Evolutionary conservation across 2,329 filamentous ascomycete genomes (phyloP).

Genomic region (Anisogramma anomala): DNA sequence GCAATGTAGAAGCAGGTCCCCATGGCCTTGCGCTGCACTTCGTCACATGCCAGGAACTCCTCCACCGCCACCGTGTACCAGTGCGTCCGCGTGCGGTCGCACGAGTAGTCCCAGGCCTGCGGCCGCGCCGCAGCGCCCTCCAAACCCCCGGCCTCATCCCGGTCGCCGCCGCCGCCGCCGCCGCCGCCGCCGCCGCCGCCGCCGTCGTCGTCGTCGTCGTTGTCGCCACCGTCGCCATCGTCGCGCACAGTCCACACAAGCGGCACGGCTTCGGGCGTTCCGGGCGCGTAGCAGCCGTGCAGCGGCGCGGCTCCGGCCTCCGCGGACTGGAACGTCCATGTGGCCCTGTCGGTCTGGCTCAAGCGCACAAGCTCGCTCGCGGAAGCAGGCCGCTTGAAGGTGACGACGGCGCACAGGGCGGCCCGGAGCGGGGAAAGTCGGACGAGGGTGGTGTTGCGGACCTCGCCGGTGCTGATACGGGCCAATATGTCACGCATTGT

Average conservation of each 20-base stretch:
- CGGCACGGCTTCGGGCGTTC: no score
- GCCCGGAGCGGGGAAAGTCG: background rate
- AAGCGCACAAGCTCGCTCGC: background rate
- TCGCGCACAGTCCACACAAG: no score
- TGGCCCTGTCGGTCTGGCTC: background rate
- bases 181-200: no score
- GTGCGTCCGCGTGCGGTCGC: background rate
- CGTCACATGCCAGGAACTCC: constrained; percentile 6
- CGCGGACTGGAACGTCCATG: background rate
- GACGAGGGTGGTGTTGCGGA: background rate
- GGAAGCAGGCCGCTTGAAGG: constrained; percentile 5
- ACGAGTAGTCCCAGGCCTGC: background rate
- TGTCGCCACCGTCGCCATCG: no score
- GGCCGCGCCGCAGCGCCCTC: background rate
- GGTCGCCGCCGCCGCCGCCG: no score
- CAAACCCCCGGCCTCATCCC: no score
- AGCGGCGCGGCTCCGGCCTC: background rate
- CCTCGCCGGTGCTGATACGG: constrained; percentile 1
- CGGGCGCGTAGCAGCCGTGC: background rate
- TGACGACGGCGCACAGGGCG: background rate
- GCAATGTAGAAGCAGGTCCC: constrained; percentile 5
- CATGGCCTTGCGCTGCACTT: constrained; percentile 3
- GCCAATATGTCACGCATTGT: constrained; percentile 2
- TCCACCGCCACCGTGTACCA: background rate
- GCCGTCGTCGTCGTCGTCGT: no score